A percentile compares a stretch with the other conserved stretches of the same genome.
phyloP scores from a whole-genome alignment of 768 basidiomycete species.

The Auricularia auricula-judae region DNA sequence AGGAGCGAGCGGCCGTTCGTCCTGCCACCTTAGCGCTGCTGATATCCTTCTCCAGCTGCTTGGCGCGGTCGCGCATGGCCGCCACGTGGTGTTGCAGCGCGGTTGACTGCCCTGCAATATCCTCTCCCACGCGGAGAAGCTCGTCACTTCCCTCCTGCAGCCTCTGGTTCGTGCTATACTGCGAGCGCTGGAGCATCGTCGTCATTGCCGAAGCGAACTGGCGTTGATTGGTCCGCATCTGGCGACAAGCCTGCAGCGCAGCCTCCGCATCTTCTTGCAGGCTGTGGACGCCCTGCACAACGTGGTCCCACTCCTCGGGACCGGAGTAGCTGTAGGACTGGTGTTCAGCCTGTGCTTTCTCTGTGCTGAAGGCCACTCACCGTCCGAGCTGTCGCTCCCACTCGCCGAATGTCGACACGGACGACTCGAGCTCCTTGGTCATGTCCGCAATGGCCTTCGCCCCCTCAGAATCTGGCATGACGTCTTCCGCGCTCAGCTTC shows the following conservation, averaged over 20 bases:
- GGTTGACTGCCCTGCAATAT: background rate
- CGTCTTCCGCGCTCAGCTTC: background rate
- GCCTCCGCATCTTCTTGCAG: background rate
- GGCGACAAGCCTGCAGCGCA: background rate
- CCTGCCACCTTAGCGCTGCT: background rate
- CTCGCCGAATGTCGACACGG: background rate
- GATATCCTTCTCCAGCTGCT: background rate
- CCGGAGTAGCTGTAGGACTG: background rate
- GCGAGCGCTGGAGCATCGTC: background rate
- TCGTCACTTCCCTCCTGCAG: background rate
- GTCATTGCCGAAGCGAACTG: background rate
- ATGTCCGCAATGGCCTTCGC: conserved; percentile 1
- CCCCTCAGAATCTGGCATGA: background rate
- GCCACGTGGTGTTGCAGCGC: background rate
- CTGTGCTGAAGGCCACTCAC: background rate
- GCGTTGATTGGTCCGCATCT: background rate
- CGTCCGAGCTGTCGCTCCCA: background rate
- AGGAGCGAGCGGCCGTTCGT: background rate
- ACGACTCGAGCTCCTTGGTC: conserved; percentile 1
- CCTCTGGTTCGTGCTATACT: background rate
- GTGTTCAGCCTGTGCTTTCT: background rate
- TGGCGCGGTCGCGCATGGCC: background rate
- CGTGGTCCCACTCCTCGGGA: background rate
- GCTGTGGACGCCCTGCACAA: background rate
- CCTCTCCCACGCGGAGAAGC: background rate